Base-by-base conservation (phyloP, 208 protist species). In the Crithidia mellificae region DNA sequence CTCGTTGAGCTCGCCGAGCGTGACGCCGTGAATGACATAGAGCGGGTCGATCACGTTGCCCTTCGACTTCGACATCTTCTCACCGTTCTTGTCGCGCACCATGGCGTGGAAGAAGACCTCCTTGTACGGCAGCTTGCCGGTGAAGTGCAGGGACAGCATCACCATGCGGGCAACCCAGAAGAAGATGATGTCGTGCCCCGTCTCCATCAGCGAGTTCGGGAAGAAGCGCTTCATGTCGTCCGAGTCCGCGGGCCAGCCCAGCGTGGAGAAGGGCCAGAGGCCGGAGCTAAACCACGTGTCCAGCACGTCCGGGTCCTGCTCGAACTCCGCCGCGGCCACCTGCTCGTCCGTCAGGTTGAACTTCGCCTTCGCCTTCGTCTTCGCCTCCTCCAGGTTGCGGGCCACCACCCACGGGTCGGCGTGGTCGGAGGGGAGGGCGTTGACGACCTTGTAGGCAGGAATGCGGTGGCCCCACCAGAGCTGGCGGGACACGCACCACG, bases 121-220 rank as follows among this genome's bases (percentile, higher is more conserved):
- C 54, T 88, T 87, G 83, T 99, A 99, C n/a, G 98, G 98, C 29
- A 98, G 84, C 74, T 98, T 65, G 29, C 83, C 92, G 15, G 92
- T 99, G 27, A 99, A 88, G 66, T 98, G 78, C 12, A 98, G 77
- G 51, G 97, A 97, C 54, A 99, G 94, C 98, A 99, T 99, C n/a
- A 99, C 98, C 99, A 99, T 99, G 63, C 99, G 84, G 19, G 99
- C 99, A 6, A 99, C 99, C 99, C 99, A 99, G 88, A 99, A 99
- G 89, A 99, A 99, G 25, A 99, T 65, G 72, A 99, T 99, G 84
- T 99, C 99, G 56, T 95, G 76, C 22, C 99, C 99, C 20, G 99
- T 99, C 86, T 99, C 99, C 62, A 99, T 93, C 9, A 99, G 63
- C 20, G 80, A 73, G 34, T 81, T 97, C 41, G 99, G 99, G 79